phyloP scores from a whole-genome alignment of 2,329 filamentous ascomycete genomes.

The Diatrype stigma region DNA sequence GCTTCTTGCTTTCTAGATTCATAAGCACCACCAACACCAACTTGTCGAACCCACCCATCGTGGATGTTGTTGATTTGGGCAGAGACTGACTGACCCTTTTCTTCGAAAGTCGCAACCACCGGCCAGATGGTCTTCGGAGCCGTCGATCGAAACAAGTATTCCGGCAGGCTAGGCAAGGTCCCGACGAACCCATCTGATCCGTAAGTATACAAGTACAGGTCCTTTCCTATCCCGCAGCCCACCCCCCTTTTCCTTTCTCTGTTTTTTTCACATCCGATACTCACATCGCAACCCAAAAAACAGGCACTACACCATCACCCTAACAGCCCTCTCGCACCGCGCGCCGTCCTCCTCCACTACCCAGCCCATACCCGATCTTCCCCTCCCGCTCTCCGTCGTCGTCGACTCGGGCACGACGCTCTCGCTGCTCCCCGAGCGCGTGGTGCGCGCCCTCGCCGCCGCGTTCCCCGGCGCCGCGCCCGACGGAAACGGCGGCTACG shows the following conservation, averaged over 20 bases:
- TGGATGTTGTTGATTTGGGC: too few relatives aligned
- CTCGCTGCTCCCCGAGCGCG: conserved; percentile 38
- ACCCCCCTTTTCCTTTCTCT: conserved; percentile 21
- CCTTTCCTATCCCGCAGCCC: conserved; percentile 10
- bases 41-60: too few relatives aligned
- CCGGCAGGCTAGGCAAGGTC: conserved; percentile 39
- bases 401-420: conserved; percentile 52
- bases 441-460: conserved; percentile 39
- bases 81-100: conserved; percentile 4
- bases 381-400: conserved; percentile 37
- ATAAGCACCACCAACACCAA: too few relatives aligned
- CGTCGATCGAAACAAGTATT: conserved; percentile 48
- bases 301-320: conserved; percentile 25
- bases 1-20: neutral
- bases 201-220: too few relatives aligned
- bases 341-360: conserved; percentile 8
- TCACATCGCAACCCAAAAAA: neutral
- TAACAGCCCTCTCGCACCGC: conserved; percentile 18
- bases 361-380: conserved; percentile 10
- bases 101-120: conserved; percentile 27
- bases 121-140: conserved; percentile 52
- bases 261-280: conserved; percentile 11
- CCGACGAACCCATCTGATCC: conserved; percentile 35
- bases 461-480: conserved; percentile 36
- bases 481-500: conserved; percentile 40